Base-by-base conservation (phyloP, 2,329 filamentous ascomycete species). In the Lachnellula willkommii region DNA sequence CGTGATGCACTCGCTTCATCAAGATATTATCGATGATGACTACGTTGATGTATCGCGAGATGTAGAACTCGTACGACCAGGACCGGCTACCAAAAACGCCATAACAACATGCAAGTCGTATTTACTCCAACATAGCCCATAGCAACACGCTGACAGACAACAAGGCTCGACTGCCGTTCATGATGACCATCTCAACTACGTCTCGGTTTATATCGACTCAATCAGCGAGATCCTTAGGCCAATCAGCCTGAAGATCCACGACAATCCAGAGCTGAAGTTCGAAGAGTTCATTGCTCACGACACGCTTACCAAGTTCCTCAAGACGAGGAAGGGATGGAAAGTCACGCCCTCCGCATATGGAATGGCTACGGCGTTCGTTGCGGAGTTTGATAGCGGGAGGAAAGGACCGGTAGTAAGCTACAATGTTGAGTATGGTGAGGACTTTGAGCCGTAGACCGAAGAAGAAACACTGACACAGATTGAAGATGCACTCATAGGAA, bases 271-370 rank as follows among this genome's bases (percentile, higher is more conserved):
- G 63, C 67, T 78, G 0, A 75, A 72, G 2, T 82, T 76, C 63
- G 65, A 80, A 52, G 80, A 83, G 60, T 68, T 74, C 63, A 72
- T 71, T 17, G 80, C 80, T 0, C 79, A 82, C 60, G 71, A 77
- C 14, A 70, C 74, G 3, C 67, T 83, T 50, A 79, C 77, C 0
- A 69, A 70, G 5, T 82, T 78, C 56, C 70, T 81, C 65, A 66
- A 67, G 14, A 68, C 64, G 14, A 72, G 71, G 50, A 50, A 69
- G 14, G 75, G 72, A 37, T 81, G 79, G 79, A 69, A 73, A 32
- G 78, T 83, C 26, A 79, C 73, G 1, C 72, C 72, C 2, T 78
- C 77, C 52, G 75, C 79, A 0, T 80, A 79, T 61, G 79, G 76
- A 2, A 60, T 83, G 0, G 69, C 73, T 8, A 83, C 80, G 0